Evolutionary conservation across 1,284 basidiomycete species (phyloP).

Genomic region (Sporisorium iseilematis-ciliati): DNA sequence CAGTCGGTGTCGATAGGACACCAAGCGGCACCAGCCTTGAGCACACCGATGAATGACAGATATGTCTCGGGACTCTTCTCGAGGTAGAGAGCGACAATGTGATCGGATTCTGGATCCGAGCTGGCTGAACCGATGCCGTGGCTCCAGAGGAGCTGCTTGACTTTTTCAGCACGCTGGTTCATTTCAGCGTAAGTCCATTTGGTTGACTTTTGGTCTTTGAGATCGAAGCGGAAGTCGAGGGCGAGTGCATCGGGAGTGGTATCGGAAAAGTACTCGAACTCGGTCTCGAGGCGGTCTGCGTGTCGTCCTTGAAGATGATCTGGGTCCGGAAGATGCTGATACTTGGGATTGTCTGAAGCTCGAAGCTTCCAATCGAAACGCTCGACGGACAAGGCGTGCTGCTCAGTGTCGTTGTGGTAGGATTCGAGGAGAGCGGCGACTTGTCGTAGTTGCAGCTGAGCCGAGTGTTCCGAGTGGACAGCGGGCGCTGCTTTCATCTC

Average conservation of each 20-base stretch:
- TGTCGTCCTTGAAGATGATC: conserved; percentile 28
- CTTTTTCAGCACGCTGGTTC: conserved; percentile 53
- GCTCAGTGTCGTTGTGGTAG: conserved; percentile 23
- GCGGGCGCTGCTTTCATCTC: conserved; percentile 43
- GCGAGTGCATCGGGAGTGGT: conserved; percentile 47
- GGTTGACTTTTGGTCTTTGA: conserved; percentile 25
- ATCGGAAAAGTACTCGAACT: conserved; percentile 56
- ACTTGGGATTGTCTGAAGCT: conserved; percentile 51
- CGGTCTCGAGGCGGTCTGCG: conserved; percentile 49
- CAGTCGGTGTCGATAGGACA: conserved; percentile 70
- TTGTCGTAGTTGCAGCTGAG: conserved; percentile 50
- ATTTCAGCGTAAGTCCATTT: conserved; percentile 62
- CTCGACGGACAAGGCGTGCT: conserved; percentile 40
- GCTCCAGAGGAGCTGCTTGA: conserved; percentile 51
- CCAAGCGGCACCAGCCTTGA: conserved; percentile 70
- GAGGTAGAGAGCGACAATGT: conserved; percentile 64
- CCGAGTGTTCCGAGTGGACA: conserved; percentile 53
- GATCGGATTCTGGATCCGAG: conserved; percentile 28
- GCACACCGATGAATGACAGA: conserved; percentile 60
- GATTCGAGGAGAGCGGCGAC: conserved; percentile 46
- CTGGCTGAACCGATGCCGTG: conserved; percentile 51
- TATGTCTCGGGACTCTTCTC: conserved; percentile 65
- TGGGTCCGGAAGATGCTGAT: conserved; percentile 38
- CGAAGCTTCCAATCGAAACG: conserved; percentile 45
- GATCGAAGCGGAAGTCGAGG: conserved; percentile 60